A percentile compares a stretch with the other conserved stretches of the same genome.
Evolutionary conservation across 495 filamentous ascomycete species (phyloP).

Genomic region (Aspergillus avenaceus): DNA sequence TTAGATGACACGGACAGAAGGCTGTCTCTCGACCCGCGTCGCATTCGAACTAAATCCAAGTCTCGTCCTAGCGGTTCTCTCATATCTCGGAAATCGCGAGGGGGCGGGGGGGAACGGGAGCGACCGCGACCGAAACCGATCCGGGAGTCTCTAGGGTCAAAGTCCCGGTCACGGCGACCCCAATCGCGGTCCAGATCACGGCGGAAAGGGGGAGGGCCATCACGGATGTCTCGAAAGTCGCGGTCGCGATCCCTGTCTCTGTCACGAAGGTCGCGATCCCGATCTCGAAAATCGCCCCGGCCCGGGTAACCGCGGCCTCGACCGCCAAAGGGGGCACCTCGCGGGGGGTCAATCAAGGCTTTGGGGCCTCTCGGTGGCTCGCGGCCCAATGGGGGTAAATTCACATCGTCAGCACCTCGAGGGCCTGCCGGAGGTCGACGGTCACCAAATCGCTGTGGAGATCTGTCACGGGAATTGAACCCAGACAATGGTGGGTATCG

Average conservation of each 20-base stretch:
- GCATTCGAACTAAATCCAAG: slow-evolving; percentile 43
- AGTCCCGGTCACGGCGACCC: slow-evolving; percentile 34
- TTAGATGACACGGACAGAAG: slow-evolving; percentile 66
- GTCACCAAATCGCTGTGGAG: slow-evolving; percentile 43
- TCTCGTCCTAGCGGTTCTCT: slow-evolving; percentile 38
- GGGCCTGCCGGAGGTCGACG: slow-evolving; percentile 38
- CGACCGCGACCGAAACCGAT: slow-evolving; percentile 41
- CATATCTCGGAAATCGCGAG: slow-evolving; percentile 48
- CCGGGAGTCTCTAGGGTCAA: slow-evolving; percentile 38
- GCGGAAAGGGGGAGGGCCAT: slow-evolving; percentile 26
- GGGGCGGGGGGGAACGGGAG: slow-evolving; percentile 38
- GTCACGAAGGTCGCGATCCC: slow-evolving; percentile 49
- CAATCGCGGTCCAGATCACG: slow-evolving; percentile 42
- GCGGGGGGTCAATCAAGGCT: slow-evolving; percentile 60
- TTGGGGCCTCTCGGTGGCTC: slow-evolving; percentile 70
- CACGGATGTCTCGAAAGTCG: slow-evolving; percentile 35
- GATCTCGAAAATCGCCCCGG: slow-evolving; percentile 60
- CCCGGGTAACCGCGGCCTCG: slow-evolving; percentile 44
- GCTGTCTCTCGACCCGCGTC: slow-evolving; percentile 56
- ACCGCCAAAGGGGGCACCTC: slow-evolving; percentile 44
- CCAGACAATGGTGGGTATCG: slow-evolving; percentile 45
- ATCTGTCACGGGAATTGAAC: slow-evolving; percentile 47
- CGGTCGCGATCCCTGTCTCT: slow-evolving; percentile 41
- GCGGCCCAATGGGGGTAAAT: slow-evolving; percentile 33
- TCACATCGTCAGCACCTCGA: slow-evolving; percentile 38